Evolutionary conservation across 2,329 filamentous ascomycete species (phyloP), one percentile per base, ranked within the genome.

Genomic region (Beauveria sp.): DNA sequence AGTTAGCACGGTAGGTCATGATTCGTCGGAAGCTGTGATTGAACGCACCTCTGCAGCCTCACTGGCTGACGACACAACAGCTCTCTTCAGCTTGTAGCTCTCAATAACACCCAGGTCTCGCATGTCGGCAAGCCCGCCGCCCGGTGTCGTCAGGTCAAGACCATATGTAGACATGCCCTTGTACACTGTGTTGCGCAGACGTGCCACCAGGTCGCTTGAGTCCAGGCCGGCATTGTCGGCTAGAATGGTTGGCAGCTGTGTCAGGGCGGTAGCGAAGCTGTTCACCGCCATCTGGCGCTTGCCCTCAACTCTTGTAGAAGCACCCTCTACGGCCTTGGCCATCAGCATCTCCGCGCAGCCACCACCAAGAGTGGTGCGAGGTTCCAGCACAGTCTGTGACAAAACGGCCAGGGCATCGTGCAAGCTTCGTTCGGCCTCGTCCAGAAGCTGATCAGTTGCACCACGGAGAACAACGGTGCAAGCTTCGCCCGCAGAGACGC

Each of bases 311-410:
- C 96, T 93, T 64, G 96, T 92, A 24, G 92, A 92, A 5, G 91
- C 91, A 63, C 89, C 90, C 72, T 97, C 93, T 24, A 99, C 94
- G 8, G 94, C 94, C 82, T 97, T 96, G 66, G 93, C 91, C 94
- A 99, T 99, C 67, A 96, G 80, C 93, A 97, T 97, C 84, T 99
- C 94, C 5, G 93, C 92, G 71, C 92, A 97, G 30, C 94, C 94
- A 71, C 94, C 94, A 58, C 94, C 94, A 3, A 99, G 86, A 0
- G 94, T 97, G 47, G 92, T 96, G 73, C 91, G 87, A 57, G 94
- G 94, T 77, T 97, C 92, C 75, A 89, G 90, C 69, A 99, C 90
- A 2, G 94, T 99, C 76, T 99, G 94, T 10, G 93, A 97, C 46
- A 99, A 84, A 14, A 99, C 94, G 16, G 94, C 94, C 62, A 99